A percentile compares a stretch with the other conserved stretches of the same genome.
Evolutionary conservation across 1,284 basidiomycete genomes (phyloP).

Genomic region (Irpex sp.): DNA sequence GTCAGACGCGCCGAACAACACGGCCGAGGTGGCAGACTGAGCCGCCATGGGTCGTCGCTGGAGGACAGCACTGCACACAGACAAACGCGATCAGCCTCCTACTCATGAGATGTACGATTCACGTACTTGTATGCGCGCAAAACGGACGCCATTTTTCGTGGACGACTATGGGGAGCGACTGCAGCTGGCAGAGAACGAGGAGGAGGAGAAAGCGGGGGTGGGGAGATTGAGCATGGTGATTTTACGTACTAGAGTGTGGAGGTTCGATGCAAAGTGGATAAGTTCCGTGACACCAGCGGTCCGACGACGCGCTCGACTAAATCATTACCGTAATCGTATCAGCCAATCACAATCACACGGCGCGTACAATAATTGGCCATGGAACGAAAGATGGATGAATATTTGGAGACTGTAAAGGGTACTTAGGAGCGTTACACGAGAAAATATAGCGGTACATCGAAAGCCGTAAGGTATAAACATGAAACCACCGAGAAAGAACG

Average conservation of each 20-base stretch:
- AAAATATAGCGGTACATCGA: too few species aligned
- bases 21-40: slow-evolving; percentile 60
- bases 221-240: not conserved
- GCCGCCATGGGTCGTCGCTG: slow-evolving; percentile 59
- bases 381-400: too few species aligned
- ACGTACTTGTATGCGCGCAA: slow-evolving; percentile 51
- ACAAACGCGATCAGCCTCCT: not conserved
- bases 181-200: not conserved
- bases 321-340: too few species aligned
- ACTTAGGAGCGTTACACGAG: too few species aligned
- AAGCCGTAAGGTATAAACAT: too few species aligned
- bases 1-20: slow-evolving; percentile 77
- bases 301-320: not conserved
- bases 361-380: too few species aligned
- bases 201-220: not conserved
- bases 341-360: too few species aligned
- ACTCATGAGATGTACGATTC: not conserved
- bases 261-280: not conserved
- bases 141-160: slow-evolving; percentile 34
- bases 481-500: too few species aligned
- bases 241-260: not conserved
- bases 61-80: slow-evolving; percentile 44
- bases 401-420: too few species aligned
- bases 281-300: not conserved
- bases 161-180: not conserved